Base-by-base conservation (phyloP, 371 early-diverging fungal genomes). In the Thermomucor indicae-seudaticae region DNA sequence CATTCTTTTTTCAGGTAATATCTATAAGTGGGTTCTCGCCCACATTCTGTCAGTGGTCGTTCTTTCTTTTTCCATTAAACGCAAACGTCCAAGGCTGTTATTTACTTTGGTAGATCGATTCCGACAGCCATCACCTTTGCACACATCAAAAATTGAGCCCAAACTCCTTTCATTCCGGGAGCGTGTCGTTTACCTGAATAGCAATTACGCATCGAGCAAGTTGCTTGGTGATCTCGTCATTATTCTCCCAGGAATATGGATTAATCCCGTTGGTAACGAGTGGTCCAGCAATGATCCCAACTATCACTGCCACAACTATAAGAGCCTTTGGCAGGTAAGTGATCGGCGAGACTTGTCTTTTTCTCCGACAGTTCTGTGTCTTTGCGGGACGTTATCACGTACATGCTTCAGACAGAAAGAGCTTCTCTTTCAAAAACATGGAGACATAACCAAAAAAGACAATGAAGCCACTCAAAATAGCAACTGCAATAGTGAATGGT, bases 201-300 rank as follows among this genome's bases (percentile, higher is more conserved):
- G 89, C 91, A 47, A 95, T 83, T 16, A 86, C 83, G 40, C 91
- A 79, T 42, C 90, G 80, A 14, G 89, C 78, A 22, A 91, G 79
- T 57, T 91, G 84, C 29, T 84, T 80, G 0, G 88, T 85, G 16
- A 88, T 69, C 57, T 55, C 55, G 51, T 74, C 68, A 50, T 67
- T 60, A 42, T 78, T 67, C 37, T 67, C 47, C 81, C 82, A 84
- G 1, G 53, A 53, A 28, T 70, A 51, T 0, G 89, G 88, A 46
- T 86, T 73, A 39, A 91, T 68, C 43, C 88, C 68, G 43, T 81
- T 77, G 4, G 82, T 56, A 12, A 70, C 88, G 16, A 70, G 56
- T 1, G 90, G 90, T 2, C 96, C 96, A 52, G 92, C 73, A 24
- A 92, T 59, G 34, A 99, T 89, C n/a, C 99, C 99, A 49, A 91